Conservation (phyloP, 345 rosid species). For the Ceriops zippeliana region DNA sequence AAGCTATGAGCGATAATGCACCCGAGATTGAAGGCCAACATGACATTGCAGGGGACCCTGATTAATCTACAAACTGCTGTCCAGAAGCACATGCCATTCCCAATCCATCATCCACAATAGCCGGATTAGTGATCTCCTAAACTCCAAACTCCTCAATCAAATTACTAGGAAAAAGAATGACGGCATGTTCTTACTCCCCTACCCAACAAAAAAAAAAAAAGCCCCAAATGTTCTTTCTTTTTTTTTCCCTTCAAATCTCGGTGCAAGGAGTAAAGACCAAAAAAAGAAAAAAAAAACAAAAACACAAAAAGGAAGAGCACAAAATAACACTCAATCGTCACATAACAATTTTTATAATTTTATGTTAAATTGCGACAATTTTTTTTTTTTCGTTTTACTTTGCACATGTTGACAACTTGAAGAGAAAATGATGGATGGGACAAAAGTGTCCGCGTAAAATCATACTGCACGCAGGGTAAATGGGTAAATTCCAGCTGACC, state of each 20-base stretch:
- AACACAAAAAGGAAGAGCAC: neutral
- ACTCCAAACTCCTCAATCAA: conserved; percentile 17
- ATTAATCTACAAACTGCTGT: conserved; percentile 6
- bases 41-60: conserved; percentile 5
- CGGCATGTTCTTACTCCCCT: no score
- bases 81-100: conserved; percentile 13
- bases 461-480: neutral
- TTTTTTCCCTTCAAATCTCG: no score
- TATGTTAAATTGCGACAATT: no score
- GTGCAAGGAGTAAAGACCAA: neutral
- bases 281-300: no score
- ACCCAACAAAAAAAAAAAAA: no score
- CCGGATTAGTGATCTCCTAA: conserved; percentile 22
- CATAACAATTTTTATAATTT: no score
- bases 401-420: no score
- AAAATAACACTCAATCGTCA: neutral
- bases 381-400: no score
- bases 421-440: no score
- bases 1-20: conserved; percentile 20
- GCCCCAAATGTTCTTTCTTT: no score
- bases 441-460: no score
- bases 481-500: conserved; percentile 34
- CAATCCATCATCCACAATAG: conserved; percentile 16
- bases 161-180: neutral
- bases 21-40: neutral